These are phyloP conservation scores for Lipomyces sp. DNA, from an alignment of 805 yeast genomes.

Conservation along the genomic window DNA sequence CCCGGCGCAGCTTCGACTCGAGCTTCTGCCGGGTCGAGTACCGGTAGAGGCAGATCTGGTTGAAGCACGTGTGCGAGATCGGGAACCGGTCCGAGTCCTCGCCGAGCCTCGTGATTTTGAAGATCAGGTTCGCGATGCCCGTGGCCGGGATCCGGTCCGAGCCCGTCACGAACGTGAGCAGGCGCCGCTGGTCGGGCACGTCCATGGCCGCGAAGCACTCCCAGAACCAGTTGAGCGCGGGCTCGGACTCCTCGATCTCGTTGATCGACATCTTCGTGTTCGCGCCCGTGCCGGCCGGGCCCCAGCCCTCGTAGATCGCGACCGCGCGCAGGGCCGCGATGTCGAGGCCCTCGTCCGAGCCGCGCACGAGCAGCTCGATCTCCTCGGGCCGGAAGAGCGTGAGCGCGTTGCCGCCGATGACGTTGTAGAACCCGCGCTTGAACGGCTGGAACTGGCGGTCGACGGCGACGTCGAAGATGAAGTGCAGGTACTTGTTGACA, in stretches of 20 bases:
- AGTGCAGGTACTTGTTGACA: conserved; percentile 60
- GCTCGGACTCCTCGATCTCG: conserved; percentile 37
- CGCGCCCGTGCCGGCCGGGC: conserved; percentile 14
- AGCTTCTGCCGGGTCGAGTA: conserved; percentile 58
- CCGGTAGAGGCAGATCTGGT: conserved; percentile 74
- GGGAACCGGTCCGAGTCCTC: conserved; percentile 59
- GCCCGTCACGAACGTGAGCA: conserved; percentile 80
- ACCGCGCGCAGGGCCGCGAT: conserved; percentile 62
- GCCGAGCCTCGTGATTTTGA: conserved; percentile 61
- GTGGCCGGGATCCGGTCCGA: conserved; percentile 91
- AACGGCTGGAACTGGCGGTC: conserved; percentile 55
- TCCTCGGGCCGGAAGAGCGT: conserved; percentile 78
- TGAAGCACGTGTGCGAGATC: conserved; percentile 90
- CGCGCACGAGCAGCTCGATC: conserved; percentile 72
- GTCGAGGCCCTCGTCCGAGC: conserved; percentile 70
- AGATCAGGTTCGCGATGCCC: conserved; percentile 71
- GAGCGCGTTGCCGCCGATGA: conserved; percentile 78
- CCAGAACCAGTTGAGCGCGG: conserved; percentile 82
- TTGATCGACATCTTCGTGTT: conserved; percentile 5
- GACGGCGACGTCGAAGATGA: conserved; percentile 57
- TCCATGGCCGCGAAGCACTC: conserved; percentile 54
- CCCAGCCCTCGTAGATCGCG: conserved; percentile 72
- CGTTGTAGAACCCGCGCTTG: conserved; percentile 66
- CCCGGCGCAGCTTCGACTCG: conserved; percentile 55
- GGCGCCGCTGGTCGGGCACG: conserved; percentile 52